Conservation (phyloP, 1,139 yeast genomes). For the Suhomyces chickasaworum region DNA sequence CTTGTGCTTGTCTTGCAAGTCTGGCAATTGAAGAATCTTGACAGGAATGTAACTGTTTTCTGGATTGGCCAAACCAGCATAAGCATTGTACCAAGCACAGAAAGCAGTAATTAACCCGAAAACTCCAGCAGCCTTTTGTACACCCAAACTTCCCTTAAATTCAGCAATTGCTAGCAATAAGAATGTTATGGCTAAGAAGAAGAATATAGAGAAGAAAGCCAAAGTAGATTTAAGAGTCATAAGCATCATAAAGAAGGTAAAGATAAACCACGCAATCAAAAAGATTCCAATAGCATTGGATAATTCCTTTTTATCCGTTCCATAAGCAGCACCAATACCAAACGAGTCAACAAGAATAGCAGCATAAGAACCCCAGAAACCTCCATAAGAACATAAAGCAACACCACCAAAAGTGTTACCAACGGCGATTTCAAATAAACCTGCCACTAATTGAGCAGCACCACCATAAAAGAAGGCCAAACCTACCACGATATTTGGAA, state of each 20-base stretch:
- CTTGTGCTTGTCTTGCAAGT: conserved; percentile 31
- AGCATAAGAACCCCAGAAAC: conserved; percentile 85
- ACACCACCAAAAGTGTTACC: conserved; percentile 93
- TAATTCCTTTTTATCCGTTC: conserved; percentile 36
- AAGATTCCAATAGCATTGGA: conserved; percentile 68
- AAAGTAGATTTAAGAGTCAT: conserved; percentile 80
- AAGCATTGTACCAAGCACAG: conserved; percentile 87
- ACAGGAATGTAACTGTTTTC: conserved; percentile 69
- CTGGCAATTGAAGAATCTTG: conserved; percentile 51
- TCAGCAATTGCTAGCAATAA: conserved; percentile 66
- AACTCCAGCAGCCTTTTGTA: conserved; percentile 74
- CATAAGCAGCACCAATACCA: conserved; percentile 66
- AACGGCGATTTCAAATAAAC: conserved; percentile 70
- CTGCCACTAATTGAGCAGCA: conserved; percentile 70
- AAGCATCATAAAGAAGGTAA: conserved; percentile 66
- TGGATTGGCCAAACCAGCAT: conserved; percentile 80
- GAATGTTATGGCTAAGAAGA: conserved; percentile 66
- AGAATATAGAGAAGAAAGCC: conserved; percentile 69
- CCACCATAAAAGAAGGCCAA: conserved; percentile 87
- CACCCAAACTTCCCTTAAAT: conserved; percentile 31
- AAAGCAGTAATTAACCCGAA: conserved; percentile 79
- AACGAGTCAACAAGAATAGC: conserved; percentile 74
- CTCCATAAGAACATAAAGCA: conserved; percentile 80
- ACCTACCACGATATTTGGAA: conserved; percentile 63
- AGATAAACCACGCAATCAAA: conserved; percentile 77